phyloP scores from a whole-genome alignment of 176 grass and related monocot species.

The Echinochloa phyllopogon region DNA sequence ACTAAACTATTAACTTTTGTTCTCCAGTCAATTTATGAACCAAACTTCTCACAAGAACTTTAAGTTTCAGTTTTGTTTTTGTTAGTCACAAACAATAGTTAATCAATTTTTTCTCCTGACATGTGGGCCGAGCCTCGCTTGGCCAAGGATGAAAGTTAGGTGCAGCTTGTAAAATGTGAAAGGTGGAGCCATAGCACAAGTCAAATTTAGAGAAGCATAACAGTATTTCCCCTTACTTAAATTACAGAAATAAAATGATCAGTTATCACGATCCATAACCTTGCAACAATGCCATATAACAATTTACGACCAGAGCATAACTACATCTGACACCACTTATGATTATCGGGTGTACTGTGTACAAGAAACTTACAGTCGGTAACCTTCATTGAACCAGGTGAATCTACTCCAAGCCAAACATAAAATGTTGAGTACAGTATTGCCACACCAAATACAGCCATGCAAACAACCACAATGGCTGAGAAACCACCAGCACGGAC shows the following conservation, averaged over 20 bases:
- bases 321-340: constrained; percentile 33
- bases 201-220: constrained; percentile 21
- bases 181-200: neutral
- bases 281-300: constrained; percentile 11
- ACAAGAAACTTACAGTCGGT: constrained; percentile 81
- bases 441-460: constrained; percentile 98
- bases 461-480: constrained; percentile 94
- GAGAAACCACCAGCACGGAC: constrained; percentile 99
- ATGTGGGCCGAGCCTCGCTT: neutral
- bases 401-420: constrained; percentile 87
- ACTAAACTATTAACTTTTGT: neutral
- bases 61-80: neutral
- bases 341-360: neutral
- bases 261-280: constrained; percentile 9
- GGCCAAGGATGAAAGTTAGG: constrained; percentile 11
- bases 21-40: neutral
- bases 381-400: constrained; percentile 95
- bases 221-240: neutral
- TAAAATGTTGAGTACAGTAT: constrained; percentile 93
- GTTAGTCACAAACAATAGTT: neutral
- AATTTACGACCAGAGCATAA: neutral
- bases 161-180: neutral
- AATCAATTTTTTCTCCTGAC: neutral
- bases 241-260: neutral
- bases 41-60: neutral